Conservation (phyloP, 768 basidiomycete genomes). For the Russula ochroleuca region DNA sequence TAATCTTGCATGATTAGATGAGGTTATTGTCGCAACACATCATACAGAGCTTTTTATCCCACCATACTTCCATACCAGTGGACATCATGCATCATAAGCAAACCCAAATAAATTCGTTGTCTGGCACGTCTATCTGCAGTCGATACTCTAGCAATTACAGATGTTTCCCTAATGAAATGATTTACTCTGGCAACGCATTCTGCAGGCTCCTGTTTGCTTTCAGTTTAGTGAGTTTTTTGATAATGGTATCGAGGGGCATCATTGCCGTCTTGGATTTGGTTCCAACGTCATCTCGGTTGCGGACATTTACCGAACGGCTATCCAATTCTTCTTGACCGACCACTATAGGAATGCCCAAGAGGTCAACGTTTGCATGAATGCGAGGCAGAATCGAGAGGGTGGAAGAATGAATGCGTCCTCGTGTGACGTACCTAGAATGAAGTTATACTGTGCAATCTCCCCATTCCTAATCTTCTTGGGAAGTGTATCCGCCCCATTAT, state of each 20-base stretch:
- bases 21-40: background rate
- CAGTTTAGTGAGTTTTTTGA: slow-evolving; percentile 64
- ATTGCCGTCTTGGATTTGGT: slow-evolving; percentile 78
- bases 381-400: background rate
- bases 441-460: slow-evolving; percentile 97
- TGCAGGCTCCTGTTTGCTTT: slow-evolving; percentile 54
- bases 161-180: background rate
- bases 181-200: slow-evolving; percentile 45
- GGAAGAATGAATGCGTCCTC: background rate
- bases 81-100: background rate
- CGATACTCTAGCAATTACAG: background rate
- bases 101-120: background rate
- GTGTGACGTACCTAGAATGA: slow-evolving; percentile 74
- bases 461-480: slow-evolving; percentile 97
- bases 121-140: background rate
- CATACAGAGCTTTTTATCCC: background rate
- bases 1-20: slow-evolving; percentile 15
- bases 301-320: slow-evolving; percentile 83
- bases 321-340: slow-evolving; percentile 93
- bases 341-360: slow-evolving; percentile 45
- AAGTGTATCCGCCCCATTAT: slow-evolving; percentile 87
- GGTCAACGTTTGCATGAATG: background rate
- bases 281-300: slow-evolving; percentile 91
- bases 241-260: slow-evolving; percentile 64
- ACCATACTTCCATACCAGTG: background rate